Percentiles rank a stretch among this genome's conserved stretches.
Evolutionary conservation across 495 filamentous ascomycete genomes (phyloP).

Genomic region (Penicillium pancosmium): DNA sequence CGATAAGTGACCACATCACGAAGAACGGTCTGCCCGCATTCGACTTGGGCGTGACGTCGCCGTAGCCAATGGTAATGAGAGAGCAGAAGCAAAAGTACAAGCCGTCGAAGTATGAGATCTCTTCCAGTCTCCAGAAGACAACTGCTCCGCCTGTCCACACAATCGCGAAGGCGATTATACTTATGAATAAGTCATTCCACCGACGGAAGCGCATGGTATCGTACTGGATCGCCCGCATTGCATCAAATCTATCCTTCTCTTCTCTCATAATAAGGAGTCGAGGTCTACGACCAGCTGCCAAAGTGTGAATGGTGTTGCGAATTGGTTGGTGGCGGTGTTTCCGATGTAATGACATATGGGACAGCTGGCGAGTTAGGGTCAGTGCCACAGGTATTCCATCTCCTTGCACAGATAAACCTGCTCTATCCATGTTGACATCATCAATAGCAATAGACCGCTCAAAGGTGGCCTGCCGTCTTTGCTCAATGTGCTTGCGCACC

Average conservation of each 20-base stretch:
- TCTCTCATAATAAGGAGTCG: slow-evolving; percentile 43
- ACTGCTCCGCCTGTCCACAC: slow-evolving; percentile 84
- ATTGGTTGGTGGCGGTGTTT: slow-evolving; percentile 27
- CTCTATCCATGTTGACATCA: slow-evolving; percentile 1
- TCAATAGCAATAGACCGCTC: slow-evolving; percentile 52
- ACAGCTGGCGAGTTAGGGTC: slow-evolving; percentile 7
- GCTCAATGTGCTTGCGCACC: slow-evolving; percentile 63
- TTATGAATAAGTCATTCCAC: slow-evolving; percentile 72
- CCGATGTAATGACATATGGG: slow-evolving; percentile 12
- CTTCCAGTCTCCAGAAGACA: slow-evolving; percentile 67
- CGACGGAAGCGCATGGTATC: slow-evolving; percentile 63
- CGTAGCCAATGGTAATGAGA: slow-evolving; percentile 88
- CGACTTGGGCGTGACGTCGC: slow-evolving; percentile 72
- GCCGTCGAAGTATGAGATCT: slow-evolving; percentile 67
- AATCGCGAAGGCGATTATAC: slow-evolving; percentile 60
- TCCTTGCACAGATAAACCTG: neutral
- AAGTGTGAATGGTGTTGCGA: slow-evolving; percentile 26
- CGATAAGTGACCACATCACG: slow-evolving; percentile 77
- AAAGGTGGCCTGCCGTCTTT: slow-evolving; percentile 58
- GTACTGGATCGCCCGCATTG: slow-evolving; percentile 81
- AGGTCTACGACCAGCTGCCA: slow-evolving; percentile 22
- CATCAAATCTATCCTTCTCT: slow-evolving; percentile 70
- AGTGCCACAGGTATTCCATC: slow-evolving; percentile 10
- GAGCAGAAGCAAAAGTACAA: slow-evolving; percentile 85
- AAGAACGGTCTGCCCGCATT: slow-evolving; percentile 83